phyloP scores from a whole-genome alignment of 306 rosid genomes.

The Glycyrrhiza uralensis region DNA sequence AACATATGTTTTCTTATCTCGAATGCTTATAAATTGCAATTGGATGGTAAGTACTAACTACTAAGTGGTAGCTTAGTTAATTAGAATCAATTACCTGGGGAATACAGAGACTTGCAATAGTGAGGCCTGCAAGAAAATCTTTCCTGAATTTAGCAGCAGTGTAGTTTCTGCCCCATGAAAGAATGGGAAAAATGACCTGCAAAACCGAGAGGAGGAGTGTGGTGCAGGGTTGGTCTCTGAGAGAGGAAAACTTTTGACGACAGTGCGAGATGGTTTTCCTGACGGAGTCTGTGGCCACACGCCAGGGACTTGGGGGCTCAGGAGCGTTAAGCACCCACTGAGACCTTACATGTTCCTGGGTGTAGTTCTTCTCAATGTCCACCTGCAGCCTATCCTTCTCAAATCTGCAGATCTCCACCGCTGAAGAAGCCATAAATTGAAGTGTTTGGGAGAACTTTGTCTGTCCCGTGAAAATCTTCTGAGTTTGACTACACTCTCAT shows the following conservation, averaged over 20 bases:
- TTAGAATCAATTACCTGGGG: constrained; percentile 33
- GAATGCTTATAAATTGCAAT: no score
- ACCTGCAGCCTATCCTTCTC: constrained; percentile 26
- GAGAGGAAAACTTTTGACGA: constrained; percentile 8
- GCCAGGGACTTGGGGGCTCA: constrained; percentile 39
- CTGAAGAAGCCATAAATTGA: constrained; percentile 45
- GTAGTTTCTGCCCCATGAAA: constrained; percentile 41
- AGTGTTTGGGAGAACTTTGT: constrained; percentile 50
- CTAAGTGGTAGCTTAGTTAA: no score
- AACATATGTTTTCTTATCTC: no score
- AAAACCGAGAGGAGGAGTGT: constrained; percentile 18
- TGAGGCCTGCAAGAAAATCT: constrained; percentile 48
- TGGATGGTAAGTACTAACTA: no score
- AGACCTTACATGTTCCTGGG: constrained; percentile 20
- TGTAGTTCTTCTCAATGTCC: constrained; percentile 28
- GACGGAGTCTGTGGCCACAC: constrained; percentile 14
- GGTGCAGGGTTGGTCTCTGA: constrained; percentile 4
- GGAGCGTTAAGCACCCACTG: constrained; percentile 46
- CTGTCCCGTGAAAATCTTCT: not conserved
- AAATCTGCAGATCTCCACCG: not conserved
- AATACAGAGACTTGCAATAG: constrained; percentile 46
- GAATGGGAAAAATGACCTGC: constrained; percentile 37
- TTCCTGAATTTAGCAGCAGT: constrained; percentile 33
- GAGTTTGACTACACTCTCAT: constrained; percentile 22
- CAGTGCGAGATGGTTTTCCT: constrained; percentile 6